These are phyloP conservation scores for Solanum virginianum DNA, from an alignment of 257 asterid genomes.

Conservation along the genomic window DNA sequence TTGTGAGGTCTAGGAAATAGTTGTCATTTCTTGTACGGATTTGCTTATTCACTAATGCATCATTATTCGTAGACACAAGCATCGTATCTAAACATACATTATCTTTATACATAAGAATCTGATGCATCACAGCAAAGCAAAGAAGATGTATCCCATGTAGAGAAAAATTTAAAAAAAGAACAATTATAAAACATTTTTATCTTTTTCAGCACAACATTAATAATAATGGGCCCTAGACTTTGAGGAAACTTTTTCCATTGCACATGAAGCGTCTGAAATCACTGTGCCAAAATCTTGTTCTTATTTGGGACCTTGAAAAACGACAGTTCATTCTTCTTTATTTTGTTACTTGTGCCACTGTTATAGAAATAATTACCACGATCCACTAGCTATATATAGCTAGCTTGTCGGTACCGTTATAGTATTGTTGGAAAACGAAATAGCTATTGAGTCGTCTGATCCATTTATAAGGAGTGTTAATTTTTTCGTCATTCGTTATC, in stretches of 20 bases:
- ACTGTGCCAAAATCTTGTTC: conserved; percentile 13
- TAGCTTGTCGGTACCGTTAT: background rate
- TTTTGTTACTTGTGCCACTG: conserved; percentile 15
- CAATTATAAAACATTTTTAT: background rate
- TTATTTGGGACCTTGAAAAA: conserved; percentile 3
- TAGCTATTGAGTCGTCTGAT: too few species aligned
- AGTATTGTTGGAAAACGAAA: background rate
- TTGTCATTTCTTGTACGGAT: background rate
- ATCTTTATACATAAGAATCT: conserved; percentile 1
- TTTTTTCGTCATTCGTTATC: too few species aligned
- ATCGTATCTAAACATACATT: background rate
- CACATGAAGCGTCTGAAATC: conserved; percentile 31
- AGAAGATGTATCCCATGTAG: background rate
- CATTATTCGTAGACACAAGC: background rate
- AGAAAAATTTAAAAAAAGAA: background rate
- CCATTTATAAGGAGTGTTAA: too few species aligned
- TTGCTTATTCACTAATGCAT: background rate
- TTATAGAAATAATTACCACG: background rate
- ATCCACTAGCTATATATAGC: background rate
- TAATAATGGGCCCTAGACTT: conserved; percentile 4
- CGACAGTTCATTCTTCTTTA: conserved; percentile 24
- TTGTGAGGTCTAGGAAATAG: background rate
- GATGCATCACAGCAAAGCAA: conserved; percentile 29
- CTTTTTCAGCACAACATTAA: background rate
- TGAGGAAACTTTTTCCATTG: background rate